Percentiles rank a stretch among this genome's conserved stretches.
Conservation (phyloP, 2,329 filamentous ascomycete species). For the Ceratocystis ficicola region DNA sequence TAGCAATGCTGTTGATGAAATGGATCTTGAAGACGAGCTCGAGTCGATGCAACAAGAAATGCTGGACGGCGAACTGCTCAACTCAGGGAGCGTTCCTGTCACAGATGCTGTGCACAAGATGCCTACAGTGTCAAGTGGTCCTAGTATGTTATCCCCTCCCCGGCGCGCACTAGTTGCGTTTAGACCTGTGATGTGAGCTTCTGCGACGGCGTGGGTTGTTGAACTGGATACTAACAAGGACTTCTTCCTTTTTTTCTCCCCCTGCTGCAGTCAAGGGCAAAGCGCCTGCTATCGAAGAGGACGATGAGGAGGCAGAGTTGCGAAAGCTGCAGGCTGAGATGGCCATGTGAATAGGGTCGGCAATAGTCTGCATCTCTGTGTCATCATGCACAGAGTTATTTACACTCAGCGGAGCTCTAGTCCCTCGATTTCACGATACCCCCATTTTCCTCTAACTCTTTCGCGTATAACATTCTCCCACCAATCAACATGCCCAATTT, state of each 20-base stretch:
- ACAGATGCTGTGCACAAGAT: conserved; percentile 64
- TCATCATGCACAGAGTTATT: neutral
- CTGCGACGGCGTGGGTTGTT: neutral
- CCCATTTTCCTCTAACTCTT: neutral
- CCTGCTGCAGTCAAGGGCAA: conserved; percentile 39
- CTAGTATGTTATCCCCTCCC: conserved; percentile 47
- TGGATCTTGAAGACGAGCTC: conserved; percentile 74
- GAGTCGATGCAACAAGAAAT: conserved; percentile 81
- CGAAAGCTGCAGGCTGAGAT: conserved; percentile 91
- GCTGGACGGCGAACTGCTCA: conserved; percentile 86
- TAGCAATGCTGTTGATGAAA: conserved; percentile 65
- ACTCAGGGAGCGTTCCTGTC: conserved; percentile 74
- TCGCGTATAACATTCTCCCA: neutral
- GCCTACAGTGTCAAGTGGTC: conserved; percentile 61
- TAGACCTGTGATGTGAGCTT: neutral
- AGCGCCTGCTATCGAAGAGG: conserved; percentile 49
- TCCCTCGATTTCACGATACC: conserved; percentile 9
- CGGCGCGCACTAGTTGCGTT: neutral
- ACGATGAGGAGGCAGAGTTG: conserved; percentile 92
- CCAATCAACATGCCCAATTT: neutral
- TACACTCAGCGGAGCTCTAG: neutral
- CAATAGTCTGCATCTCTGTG: neutral
- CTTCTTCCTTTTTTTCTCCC: neutral
- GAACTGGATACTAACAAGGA: neutral
- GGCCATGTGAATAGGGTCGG: conserved; percentile 58